Conservation (phyloP, 441 rosid species). For the Breynia disticha region DNA sequence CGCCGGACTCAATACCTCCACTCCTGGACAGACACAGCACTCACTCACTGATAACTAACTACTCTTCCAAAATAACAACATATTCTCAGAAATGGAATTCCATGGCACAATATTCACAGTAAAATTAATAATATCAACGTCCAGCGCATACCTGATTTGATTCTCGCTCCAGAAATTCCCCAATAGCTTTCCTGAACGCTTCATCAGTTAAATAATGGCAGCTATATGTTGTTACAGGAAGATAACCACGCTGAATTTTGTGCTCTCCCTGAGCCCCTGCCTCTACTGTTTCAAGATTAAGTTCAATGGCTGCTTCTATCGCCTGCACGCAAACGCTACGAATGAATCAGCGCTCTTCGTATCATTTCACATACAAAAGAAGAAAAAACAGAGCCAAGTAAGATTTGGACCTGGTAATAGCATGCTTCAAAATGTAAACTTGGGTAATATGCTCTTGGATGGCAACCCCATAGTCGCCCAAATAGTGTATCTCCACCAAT, state of each 20-base stretch:
- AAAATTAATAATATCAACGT: neutral
- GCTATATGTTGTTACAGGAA: slow-evolving; percentile 84
- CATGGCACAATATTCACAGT: neutral
- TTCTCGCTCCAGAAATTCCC: slow-evolving; percentile 62
- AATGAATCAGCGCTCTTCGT: slow-evolving; percentile 3
- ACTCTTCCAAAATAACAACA: no score
- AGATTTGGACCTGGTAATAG: slow-evolving; percentile 70
- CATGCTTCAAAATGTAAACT: slow-evolving; percentile 92
- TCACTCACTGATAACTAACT: no score
- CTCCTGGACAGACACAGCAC: no score
- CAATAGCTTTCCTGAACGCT: slow-evolving; percentile 65
- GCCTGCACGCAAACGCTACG: slow-evolving; percentile 38
- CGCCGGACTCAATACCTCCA: no score
- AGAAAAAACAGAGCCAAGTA: neutral
- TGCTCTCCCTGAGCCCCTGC: slow-evolving; percentile 99
- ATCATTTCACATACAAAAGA: neutral
- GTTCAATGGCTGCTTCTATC: slow-evolving; percentile 87
- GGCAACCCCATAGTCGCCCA: slow-evolving; percentile 94
- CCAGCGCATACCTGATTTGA: slow-evolving; percentile 56
- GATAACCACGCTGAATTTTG: slow-evolving; percentile 86
- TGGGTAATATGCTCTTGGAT: slow-evolving; percentile 66
- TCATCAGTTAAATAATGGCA: slow-evolving; percentile 76
- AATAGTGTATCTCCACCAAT: slow-evolving; percentile 84
- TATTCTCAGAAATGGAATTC: neutral
- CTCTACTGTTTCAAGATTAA: slow-evolving; percentile 66